Base-by-base conservation (phyloP, 208 protist genomes). In the Crithidia sp. region DNA sequence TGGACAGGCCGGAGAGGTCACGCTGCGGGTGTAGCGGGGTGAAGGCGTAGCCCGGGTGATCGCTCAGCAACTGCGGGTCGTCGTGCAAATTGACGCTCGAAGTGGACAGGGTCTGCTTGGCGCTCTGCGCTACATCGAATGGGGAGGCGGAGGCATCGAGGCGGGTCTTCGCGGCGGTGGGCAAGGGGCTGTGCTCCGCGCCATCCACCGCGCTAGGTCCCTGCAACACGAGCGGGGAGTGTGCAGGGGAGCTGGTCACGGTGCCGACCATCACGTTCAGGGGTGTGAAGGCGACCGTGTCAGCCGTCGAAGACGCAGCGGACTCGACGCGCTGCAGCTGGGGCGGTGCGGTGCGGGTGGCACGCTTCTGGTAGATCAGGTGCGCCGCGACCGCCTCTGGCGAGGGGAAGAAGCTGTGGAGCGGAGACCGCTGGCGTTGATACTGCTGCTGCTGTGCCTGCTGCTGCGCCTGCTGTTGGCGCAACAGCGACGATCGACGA, bases 261-360 rank as follows among this genome's bases (percentile, higher is more conserved):
- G 45, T 14, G 3, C 7, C 41, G 36, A 61, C 41, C 12, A 56
- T 9, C 0, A 65, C 60, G 37, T 49, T 74, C 0, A 65, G 19
- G 0, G 68, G 68, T 9, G 50, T 64, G 59, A 74, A 74, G 28
- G 68, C 68, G 28, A 74, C 68, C 43, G 68, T 74, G 57, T 50
- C 68, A 0, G 67, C 47, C 6, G 57, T 50, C 19, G 67, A 73
- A 2, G 67, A 71, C 8, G 47, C 67, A 16, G 55, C 17, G 8
- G 67, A 73, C 14, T 65, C 57, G 57, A 54, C 58, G 9, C 47
- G 67, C 37, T 40, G 67, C 37, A 57, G 28, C 65, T 70, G 47
- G 12, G 65, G 41, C 19, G 36, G 65, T 2, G 64, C 19, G 13
- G 39, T 37, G 12, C 3, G 12, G 40, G 14, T 39, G 12, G 53